phyloP scores from a whole-genome alignment of 2,329 filamentous ascomycete genomes.

The Dothistroma septosporum region DNA sequence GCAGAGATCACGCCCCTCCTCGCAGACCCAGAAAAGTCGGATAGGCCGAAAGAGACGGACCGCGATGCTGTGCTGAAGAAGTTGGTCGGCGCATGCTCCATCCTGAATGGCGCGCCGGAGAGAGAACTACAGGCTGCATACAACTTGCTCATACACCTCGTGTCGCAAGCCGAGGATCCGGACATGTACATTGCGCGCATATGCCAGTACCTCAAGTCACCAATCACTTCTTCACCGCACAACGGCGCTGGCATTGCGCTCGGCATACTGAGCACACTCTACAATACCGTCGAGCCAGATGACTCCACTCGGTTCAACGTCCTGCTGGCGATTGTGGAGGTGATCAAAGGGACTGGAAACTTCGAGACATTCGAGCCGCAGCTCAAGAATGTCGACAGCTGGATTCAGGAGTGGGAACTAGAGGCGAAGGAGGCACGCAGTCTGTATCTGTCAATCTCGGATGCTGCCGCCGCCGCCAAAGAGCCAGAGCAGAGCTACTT shows the following conservation, averaged over 20 bases:
- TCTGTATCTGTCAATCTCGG: slow-evolving; percentile 76
- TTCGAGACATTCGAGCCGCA: slow-evolving; percentile 83
- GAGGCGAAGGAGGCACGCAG: slow-evolving; percentile 79
- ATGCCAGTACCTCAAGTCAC: slow-evolving; percentile 83
- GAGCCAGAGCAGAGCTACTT: slow-evolving; percentile 72
- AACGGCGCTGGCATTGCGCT: slow-evolving; percentile 84
- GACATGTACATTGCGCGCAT: slow-evolving; percentile 82
- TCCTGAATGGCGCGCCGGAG: slow-evolving; percentile 81
- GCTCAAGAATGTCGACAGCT: slow-evolving; percentile 74
- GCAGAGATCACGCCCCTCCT: slow-evolving; percentile 68
- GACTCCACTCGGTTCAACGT: slow-evolving; percentile 85
- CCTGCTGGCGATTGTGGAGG: slow-evolving; percentile 79
- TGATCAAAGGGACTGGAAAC: slow-evolving; percentile 60
- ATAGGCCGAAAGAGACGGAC: slow-evolving; percentile 53
- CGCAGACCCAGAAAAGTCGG: slow-evolving; percentile 49
- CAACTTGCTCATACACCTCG: slow-evolving; percentile 92
- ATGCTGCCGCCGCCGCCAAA: slow-evolving; percentile 72
- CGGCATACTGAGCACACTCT: slow-evolving; percentile 87
- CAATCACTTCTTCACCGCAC: slow-evolving; percentile 76
- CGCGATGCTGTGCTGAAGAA: slow-evolving; percentile 83
- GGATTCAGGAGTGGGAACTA: slow-evolving; percentile 79
- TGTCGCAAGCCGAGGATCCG: slow-evolving; percentile 78
- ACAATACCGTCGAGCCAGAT: slow-evolving; percentile 79
- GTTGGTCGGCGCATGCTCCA: slow-evolving; percentile 73
- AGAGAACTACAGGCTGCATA: slow-evolving; percentile 96